Conservation (phyloP, 2,329 filamentous ascomycete species). For the Verticillium nonalfalfae region DNA sequence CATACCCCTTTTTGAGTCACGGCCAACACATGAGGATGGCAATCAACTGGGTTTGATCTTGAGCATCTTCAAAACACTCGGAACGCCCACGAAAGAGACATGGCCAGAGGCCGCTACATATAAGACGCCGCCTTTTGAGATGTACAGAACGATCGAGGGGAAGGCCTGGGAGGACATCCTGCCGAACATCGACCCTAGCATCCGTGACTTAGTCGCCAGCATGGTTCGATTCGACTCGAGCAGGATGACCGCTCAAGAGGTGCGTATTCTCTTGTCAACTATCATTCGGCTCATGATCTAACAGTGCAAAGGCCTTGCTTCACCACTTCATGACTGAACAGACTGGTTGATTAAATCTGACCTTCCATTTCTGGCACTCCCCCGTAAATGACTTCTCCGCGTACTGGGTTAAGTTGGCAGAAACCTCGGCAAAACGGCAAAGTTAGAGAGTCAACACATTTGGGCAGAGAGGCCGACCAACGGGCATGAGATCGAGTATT, state of each 20-base stretch:
- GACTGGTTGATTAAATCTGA: no score
- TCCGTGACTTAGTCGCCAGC: slow-evolving; percentile 57
- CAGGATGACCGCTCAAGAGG: slow-evolving; percentile 57
- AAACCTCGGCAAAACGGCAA: no score
- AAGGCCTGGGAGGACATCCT: slow-evolving; percentile 66
- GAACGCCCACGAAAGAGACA: slow-evolving; percentile 69
- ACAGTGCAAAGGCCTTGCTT: not conserved
- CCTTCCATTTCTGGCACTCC: no score
- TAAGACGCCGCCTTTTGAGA: slow-evolving; percentile 76
- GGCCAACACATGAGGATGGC: slow-evolving; percentile 66
- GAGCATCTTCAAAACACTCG: slow-evolving; percentile 87
- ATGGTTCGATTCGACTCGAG: slow-evolving; percentile 68
- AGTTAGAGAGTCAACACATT: no score
- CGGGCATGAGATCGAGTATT: no score
- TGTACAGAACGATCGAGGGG: slow-evolving; percentile 69
- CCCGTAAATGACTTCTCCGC: no score
- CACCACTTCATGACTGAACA: not conserved
- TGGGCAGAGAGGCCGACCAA: no score
- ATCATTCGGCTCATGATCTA: not conserved
- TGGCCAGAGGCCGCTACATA: slow-evolving; percentile 78
- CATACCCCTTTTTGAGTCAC: slow-evolving; percentile 73
- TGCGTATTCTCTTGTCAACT: slow-evolving; percentile 10
- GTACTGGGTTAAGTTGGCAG: no score
- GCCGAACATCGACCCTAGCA: slow-evolving; percentile 48
- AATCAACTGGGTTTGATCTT: slow-evolving; percentile 87